Evolutionary conservation across 1,284 basidiomycete species (phyloP), one percentile per base, ranked within the genome.

Genomic region (Polyporus tsugae): DNA sequence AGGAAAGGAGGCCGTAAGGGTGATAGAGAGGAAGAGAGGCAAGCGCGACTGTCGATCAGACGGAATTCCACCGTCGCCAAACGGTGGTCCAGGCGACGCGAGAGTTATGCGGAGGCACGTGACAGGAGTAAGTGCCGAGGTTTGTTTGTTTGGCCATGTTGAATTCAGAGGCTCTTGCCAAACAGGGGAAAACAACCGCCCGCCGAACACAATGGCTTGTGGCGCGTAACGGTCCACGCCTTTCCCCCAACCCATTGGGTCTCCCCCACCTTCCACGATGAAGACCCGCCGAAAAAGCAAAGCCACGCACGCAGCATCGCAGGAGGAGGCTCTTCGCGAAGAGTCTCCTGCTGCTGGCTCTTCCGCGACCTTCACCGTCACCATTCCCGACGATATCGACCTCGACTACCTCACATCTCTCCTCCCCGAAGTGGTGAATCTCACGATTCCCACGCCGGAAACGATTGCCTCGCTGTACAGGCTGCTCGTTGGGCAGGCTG

Each of bases 381-480:
- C 77, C 39, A 77, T 87, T 58, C 85, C 86, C 13, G 81, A 86
- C 42, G 91, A 93, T 78, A 76, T 94, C 71, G 89, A 92, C 80
- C 70, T 87, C 38, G 87, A 89, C 62, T 78, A 81, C 6, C 83
- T 94, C 46, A 80, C 86, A 9, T 80, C 79, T 70, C 78, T 92
- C 44, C 80, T 82, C 73, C 93, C 79, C 71, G 86, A 89, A 55
- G 80, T 82, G n/a, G 80, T 82, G 19, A 82, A 86, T 52, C 78
- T 93, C 57, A 79, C 86, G 22, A 80, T 84, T 7, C 88, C 89
- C 0, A 84, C 87, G 6, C 78, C 86, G 6, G 90, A 92, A 2
- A 82, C 83, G 6, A 83, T 94, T 64, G 73, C 91, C 2, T 77
- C 84, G 1, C 75, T 94, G 0, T 94, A 93, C 77, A 82, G 87